Conservation (phyloP, 148 eudicot species). For the Polygonum aviculare region DNA sequence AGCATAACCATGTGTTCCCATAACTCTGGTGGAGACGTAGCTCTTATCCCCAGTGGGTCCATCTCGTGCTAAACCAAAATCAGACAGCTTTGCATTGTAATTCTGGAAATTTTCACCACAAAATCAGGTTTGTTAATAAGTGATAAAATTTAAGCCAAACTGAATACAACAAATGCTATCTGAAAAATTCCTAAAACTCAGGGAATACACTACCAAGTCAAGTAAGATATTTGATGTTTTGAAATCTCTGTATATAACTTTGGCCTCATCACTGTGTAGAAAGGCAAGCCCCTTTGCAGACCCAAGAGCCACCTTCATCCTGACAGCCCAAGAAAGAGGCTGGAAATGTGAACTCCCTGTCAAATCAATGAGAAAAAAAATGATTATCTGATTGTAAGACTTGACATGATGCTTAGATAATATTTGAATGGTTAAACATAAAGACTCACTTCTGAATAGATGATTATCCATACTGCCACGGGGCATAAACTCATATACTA, state of each 20-base stretch:
- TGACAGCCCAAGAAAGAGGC: slow-evolving; percentile 34
- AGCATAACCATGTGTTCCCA: slow-evolving; percentile 37
- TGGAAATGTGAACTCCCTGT: slow-evolving; percentile 30
- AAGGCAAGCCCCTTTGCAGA: slow-evolving; percentile 34
- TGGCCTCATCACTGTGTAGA: slow-evolving; percentile 25
- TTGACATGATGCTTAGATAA: background rate
- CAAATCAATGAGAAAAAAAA: background rate
- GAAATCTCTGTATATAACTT: slow-evolving; percentile 30
- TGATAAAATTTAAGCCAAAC: background rate
- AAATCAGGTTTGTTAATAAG: background rate
- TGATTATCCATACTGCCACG: slow-evolving; percentile 19
- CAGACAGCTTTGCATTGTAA: slow-evolving; percentile 30
- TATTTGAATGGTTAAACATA: background rate
- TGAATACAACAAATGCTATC: background rate
- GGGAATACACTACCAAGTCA: slow-evolving; percentile 17
- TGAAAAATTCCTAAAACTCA: background rate
- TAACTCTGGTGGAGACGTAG: slow-evolving; percentile 31
- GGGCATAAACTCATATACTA: slow-evolving; percentile 17
- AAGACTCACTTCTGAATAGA: slow-evolving; percentile 19
- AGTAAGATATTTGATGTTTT: slow-evolving; percentile 36
- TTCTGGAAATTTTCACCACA: slow-evolving; percentile 17
- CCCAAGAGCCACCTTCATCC: slow-evolving; percentile 31
- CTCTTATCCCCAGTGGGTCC: slow-evolving; percentile 32
- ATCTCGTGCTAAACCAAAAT: slow-evolving; percentile 34
- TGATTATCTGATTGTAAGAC: too few species aligned